Conservation (phyloP, 768 basidiomycete species). For the Brasilioporus rufonigricans region DNA sequence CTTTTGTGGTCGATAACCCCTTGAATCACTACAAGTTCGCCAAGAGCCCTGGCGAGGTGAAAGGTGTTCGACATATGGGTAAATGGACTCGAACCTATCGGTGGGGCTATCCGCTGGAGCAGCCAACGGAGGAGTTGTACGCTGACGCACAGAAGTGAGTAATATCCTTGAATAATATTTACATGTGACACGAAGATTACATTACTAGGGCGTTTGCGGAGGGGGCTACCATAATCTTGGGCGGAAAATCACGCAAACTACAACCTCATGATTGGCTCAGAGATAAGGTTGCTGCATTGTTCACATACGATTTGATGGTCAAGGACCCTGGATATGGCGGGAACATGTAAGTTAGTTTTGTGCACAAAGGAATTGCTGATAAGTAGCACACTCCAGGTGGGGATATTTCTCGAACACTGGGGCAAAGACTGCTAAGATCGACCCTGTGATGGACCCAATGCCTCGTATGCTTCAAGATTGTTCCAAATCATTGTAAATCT, state of each 20-base stretch:
- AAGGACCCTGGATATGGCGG: slow-evolving; percentile 8
- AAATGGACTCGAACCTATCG: slow-evolving; percentile 16
- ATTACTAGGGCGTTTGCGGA: slow-evolving; percentile 2
- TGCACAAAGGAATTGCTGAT: not conserved
- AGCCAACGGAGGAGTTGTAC: slow-evolving; percentile 11
- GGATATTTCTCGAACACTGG: slow-evolving; percentile 13
- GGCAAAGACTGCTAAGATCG: not conserved
- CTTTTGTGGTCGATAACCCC: not conserved
- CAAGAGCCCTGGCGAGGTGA: not conserved
- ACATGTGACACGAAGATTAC: not conserved
- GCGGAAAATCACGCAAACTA: not conserved
- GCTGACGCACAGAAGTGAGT: slow-evolving; percentile 7
- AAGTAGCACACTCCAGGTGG: slow-evolving; percentile 5
- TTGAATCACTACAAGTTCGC: slow-evolving; percentile 15
- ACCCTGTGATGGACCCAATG: not conserved
- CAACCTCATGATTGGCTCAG: slow-evolving; percentile 16
- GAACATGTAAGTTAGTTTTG: slow-evolving; percentile 11
- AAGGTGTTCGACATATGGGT: slow-evolving; percentile 1
- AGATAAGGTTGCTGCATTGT: slow-evolving; percentile 11
- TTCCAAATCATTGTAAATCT: not conserved
- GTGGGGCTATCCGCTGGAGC: slow-evolving; percentile 16
- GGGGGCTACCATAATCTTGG: not conserved
- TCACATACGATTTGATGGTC: slow-evolving; percentile 15
- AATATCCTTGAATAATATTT: not conserved
- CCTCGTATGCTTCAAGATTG: not conserved